Conservation (phyloP, 164 flowering plant genomes). For the Liriodendron chinense region DNA sequence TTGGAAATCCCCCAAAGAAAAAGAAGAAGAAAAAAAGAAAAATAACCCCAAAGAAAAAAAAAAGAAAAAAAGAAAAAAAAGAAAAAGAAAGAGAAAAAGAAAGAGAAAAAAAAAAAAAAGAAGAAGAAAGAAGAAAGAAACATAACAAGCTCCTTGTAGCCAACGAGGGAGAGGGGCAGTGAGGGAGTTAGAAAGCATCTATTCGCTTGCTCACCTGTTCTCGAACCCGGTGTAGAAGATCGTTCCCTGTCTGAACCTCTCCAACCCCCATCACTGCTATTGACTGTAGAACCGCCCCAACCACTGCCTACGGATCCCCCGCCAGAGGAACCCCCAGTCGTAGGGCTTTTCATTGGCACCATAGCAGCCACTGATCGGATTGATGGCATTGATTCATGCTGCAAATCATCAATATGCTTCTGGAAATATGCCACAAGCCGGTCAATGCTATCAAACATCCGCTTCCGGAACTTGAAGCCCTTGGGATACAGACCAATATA, state of each 20-base stretch:
- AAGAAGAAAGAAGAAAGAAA: no score
- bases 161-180: background rate
- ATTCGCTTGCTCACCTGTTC: slow-evolving; percentile 48
- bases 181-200: slow-evolving; percentile 14
- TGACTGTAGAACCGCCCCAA: slow-evolving; percentile 52
- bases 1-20: no score
- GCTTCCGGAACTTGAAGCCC: slow-evolving; percentile 82
- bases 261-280: slow-evolving; percentile 54
- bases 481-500: slow-evolving; percentile 85
- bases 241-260: slow-evolving; percentile 61
- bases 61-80: no score
- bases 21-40: no score
- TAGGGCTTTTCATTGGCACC: slow-evolving; percentile 95
- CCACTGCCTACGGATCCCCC: slow-evolving; percentile 39
- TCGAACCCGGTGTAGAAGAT: slow-evolving; percentile 55
- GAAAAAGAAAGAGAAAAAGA: no score
- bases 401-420: slow-evolving; percentile 81
- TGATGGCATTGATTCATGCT: slow-evolving; percentile 32
- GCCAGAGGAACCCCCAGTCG: slow-evolving; percentile 58
- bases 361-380: slow-evolving; percentile 85
- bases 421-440: slow-evolving; percentile 89
- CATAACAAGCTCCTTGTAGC: no score
- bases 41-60: no score
- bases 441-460: slow-evolving; percentile 86
- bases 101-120: no score